Base-by-base conservation (phyloP, 768 basidiomycete genomes). In the Suillus americanus region DNA sequence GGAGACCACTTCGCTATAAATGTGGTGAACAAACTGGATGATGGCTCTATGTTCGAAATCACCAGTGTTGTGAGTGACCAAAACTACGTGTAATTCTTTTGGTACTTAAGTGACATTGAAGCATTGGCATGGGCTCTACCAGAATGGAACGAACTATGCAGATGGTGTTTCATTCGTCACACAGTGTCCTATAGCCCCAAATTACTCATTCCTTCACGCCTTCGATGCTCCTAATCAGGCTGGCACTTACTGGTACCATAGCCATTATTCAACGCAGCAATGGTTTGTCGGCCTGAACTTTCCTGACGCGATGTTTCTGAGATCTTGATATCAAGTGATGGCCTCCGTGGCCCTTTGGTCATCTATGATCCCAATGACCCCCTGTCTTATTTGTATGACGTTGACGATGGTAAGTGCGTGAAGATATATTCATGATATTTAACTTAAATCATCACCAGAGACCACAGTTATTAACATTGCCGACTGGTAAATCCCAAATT, bases 231-330 rank as follows among this genome's bases (percentile, higher is more conserved):
- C 50, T 8, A 51, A 51, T 18, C 50, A 78, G 63, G 60, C 73
- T 7, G 73, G 73, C 9, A 74, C 72, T 25, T 73, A 61, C 62
- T 75, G 78, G 76, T 80, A 82, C 55, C 78, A 82, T 56, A 73
- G 73, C 33, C 76, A 77, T 60, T 70, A 77, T 54, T 69, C 79
- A 4, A 81, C 83, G 2, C 81, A 82, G 55, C 55, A 50, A 28
- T 50, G 48, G 48, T 50, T 16, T 50, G 25, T 50, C 16, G 3
- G 14, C 7, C 16, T 28, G 3, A 50, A 28, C 7, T 50, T 46
- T 25, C 14, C 25, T 28, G 14, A 16, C 14, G 16, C 28, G 48
- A 50, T 50, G 25, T 16, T 28, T 50, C 14, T 50, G 25, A 50
- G 14, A 28, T 14, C 7, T 3, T 16, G 7, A 50, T 50, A 50